A percentile compares a stretch with the other conserved stretches of the same genome.
phyloP scores from a whole-genome alignment of 2,329 filamentous ascomycete species.

The Mycogone perniciosa region DNA sequence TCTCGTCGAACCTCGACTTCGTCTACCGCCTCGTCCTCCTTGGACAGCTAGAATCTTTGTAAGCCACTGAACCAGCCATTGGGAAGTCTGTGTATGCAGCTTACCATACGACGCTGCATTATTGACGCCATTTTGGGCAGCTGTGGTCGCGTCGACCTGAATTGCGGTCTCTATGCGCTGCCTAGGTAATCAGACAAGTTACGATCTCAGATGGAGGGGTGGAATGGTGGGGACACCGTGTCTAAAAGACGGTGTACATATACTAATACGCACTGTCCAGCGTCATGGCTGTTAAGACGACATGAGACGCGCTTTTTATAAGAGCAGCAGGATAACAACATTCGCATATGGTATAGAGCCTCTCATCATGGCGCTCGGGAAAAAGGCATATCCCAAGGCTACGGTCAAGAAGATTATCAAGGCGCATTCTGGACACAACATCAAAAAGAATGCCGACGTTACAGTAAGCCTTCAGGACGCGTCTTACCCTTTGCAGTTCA shows the following conservation, averaged over 20 bases:
- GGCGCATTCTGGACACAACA: slow-evolving; percentile 71
- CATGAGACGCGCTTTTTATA: neutral
- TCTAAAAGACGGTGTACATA: slow-evolving; percentile 14
- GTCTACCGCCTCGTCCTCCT: slow-evolving; percentile 78
- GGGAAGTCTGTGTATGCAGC: neutral
- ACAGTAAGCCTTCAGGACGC: slow-evolving; percentile 45
- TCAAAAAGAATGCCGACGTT: slow-evolving; percentile 83
- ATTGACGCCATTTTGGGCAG: slow-evolving; percentile 34
- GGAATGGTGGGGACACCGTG: slow-evolving; percentile 13
- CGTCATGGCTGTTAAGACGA: neutral
- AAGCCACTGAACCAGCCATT: neutral
- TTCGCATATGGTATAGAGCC: neutral
- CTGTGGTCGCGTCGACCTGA: slow-evolving; percentile 12
- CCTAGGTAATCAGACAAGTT: slow-evolving; percentile 6
- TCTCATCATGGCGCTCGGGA: slow-evolving; percentile 37
- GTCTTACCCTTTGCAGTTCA: neutral
- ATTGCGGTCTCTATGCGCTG: neutral
- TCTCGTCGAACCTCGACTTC: slow-evolving; percentile 93
- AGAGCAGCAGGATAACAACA: neutral
- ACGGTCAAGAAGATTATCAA: slow-evolving; percentile 88
- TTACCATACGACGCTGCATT: slow-evolving; percentile 56
- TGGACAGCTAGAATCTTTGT: slow-evolving; percentile 62
- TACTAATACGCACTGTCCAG: neutral
- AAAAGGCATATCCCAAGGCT: slow-evolving; percentile 75
- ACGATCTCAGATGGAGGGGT: slow-evolving; percentile 4